Base-by-base conservation (phyloP, 805 yeast genomes). In the Cyberlindnera sargentensis region DNA sequence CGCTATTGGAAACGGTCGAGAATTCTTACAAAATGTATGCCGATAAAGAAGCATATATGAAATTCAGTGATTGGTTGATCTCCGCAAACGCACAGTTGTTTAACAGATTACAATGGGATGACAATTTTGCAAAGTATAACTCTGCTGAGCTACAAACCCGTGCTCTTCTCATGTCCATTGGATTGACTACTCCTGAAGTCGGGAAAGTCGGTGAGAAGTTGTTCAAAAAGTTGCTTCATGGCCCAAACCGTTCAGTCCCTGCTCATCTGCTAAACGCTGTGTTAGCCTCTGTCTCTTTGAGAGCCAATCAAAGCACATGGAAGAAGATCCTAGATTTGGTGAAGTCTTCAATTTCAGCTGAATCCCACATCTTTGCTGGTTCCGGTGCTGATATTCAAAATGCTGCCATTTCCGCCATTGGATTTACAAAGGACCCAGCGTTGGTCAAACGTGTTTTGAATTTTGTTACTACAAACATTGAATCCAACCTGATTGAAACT, bases 401-500 rank as follows among this genome's bases (percentile, higher is more conserved):
- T 3, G 67, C 72, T 6, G 82, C 85, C 0, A 61, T 82, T 5
- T 67, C 74, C 32, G 68, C 82, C 4, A 59, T 83, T 15, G 78
- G 83, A 0, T 80, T 70, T 52, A 68, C 70, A 24, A 51, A 61
- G 8, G 68, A 71, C 39, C 59, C 57, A 7, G 76, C 73, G 11
- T 57, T 81, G 44, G 66, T 76, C 28, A 64, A 65, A 33, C 76
- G 78, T 53, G 70, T 80, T 0, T 65, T 82, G 48, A 79, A 79
- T 48, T 81, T 73, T 54, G 75, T 82, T 10, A 58, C 63, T 42
- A 72, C 74, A 37, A 82, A 80, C 55, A 72, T 78, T 42, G 83
- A 78, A 49, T 65, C 74, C 7, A 68, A 66, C 28, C 57, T 75
- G 53, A 71, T 80, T 36, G 88, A 80, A 51, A 52, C 75, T 41